These are phyloP conservation scores for Begonia peltatifolia DNA, from an alignment of 306 rosid genomes.

Conservation along the genomic window DNA sequence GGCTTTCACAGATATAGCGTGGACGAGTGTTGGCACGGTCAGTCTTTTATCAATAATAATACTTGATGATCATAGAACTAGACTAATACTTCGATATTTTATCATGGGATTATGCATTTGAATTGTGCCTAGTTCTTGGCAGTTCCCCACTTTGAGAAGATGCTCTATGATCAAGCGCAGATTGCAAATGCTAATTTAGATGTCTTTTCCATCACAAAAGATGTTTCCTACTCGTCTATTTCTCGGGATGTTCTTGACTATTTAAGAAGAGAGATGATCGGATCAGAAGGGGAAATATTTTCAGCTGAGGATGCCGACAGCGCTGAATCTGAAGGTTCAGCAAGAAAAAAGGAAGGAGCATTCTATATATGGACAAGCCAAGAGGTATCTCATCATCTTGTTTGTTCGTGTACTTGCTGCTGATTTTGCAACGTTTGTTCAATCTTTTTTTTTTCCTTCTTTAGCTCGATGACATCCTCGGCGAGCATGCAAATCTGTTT, in stretches of 20 bases:
- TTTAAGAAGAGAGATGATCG: slow-evolving; percentile 86
- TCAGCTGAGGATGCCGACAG: slow-evolving; percentile 99
- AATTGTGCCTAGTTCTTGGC: slow-evolving; percentile 6
- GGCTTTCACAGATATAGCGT: slow-evolving; percentile 97
- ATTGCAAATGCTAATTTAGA: slow-evolving; percentile 67
- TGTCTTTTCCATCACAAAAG: slow-evolving; percentile 67
- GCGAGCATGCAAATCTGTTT: slow-evolving; percentile 69
- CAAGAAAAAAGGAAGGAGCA: slow-evolving; percentile 80
- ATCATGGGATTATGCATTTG: background rate
- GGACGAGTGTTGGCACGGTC: slow-evolving; percentile 98
- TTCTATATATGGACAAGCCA: slow-evolving; percentile 75
- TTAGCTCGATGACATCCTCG: slow-evolving; percentile 71
- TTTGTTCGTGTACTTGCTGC: background rate
- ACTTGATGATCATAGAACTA: too few relatives aligned
- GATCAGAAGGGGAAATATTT: slow-evolving; percentile 86
- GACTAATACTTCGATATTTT: too few relatives aligned
- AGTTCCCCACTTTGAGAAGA: slow-evolving; percentile 99
- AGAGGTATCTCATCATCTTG: slow-evolving; percentile 37
- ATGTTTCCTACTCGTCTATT: slow-evolving; percentile 44
- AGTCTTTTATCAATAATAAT: slow-evolving; percentile 13
- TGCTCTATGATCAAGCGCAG: slow-evolving; percentile 97
- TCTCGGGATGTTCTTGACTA: slow-evolving; percentile 81
- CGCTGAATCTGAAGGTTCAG: slow-evolving; percentile 67
- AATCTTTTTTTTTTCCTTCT: background rate
- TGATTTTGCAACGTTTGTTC: background rate